Evolutionary conservation across 768 basidiomycete genomes (phyloP).

Genomic region (Lactifluus volemus): DNA sequence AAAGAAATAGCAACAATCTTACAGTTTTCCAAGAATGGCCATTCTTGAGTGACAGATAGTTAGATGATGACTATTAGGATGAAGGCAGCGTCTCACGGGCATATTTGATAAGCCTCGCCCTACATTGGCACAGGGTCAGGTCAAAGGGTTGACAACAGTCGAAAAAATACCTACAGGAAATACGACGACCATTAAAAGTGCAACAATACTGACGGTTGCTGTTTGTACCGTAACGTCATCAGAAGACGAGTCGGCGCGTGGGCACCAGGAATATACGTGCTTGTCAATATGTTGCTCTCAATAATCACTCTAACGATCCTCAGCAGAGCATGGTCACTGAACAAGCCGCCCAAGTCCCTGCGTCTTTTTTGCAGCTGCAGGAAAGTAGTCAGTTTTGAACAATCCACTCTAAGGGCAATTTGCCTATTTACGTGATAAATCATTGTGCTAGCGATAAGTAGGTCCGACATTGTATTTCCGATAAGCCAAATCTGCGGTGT

Average conservation of each 20-base stretch:
- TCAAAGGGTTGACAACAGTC: background rate
- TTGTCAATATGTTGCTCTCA: conserved; percentile 22
- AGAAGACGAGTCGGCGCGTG: background rate
- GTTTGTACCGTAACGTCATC: background rate
- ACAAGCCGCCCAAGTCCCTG: background rate
- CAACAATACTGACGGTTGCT: conserved; percentile 3
- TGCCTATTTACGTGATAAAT: background rate
- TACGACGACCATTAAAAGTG: background rate
- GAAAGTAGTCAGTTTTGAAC: background rate
- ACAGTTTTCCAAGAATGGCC: conserved; percentile 1
- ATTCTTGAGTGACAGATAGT: background rate
- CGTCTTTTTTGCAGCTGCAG: background rate
- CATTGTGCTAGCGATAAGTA: conserved; percentile 1
- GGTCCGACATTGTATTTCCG: background rate
- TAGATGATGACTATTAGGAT: background rate
- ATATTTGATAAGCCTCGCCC: background rate
- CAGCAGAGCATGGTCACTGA: too few relatives aligned
- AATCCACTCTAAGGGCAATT: background rate
- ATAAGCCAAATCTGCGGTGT: background rate
- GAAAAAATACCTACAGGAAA: background rate
- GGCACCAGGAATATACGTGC: background rate
- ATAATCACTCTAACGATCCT: conserved; percentile 20
- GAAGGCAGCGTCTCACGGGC: conserved; percentile 5
- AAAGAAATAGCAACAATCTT: background rate
- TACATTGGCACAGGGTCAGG: background rate